Conservation (phyloP, 495 filamentous ascomycete species). For the Lophium mytilinum region DNA sequence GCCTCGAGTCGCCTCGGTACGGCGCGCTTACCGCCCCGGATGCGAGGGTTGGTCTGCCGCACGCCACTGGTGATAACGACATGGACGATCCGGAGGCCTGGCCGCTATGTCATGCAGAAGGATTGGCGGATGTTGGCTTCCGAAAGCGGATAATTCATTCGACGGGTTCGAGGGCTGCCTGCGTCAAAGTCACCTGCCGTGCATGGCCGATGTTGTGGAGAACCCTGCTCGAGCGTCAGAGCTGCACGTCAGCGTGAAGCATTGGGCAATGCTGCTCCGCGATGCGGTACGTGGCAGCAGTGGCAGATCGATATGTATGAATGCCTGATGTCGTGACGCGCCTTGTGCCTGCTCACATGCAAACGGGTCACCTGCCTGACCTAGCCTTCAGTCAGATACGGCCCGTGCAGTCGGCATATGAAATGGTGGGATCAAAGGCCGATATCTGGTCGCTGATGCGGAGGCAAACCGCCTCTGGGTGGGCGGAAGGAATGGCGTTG, state of each 20-base stretch:
- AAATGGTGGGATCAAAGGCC: background rate
- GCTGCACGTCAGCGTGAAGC: background rate
- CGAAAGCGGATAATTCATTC: no score
- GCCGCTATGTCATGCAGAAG: no score
- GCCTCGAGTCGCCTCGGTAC: no score
- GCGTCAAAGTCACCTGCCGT: background rate
- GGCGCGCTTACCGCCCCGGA: no score
- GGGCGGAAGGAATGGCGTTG: background rate
- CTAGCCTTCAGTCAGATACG: background rate
- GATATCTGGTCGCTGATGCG: background rate
- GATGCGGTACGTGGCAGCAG: background rate
- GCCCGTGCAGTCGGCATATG: background rate
- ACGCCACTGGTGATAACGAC: no score
- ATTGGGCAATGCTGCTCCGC: no score
- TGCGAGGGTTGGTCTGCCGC: no score
- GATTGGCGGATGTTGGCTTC: no score
- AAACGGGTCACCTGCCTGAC: background rate
- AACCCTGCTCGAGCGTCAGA: background rate
- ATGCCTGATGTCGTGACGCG: background rate
- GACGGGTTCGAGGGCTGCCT: no score
- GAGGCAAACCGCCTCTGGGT: background rate
- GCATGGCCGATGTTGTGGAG: background rate
- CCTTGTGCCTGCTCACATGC: background rate
- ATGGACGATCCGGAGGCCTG: no score
- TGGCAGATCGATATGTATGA: background rate